phyloP scores from a whole-genome alignment of 2,329 filamentous ascomycete species.

The Fusarium sp. region DNA sequence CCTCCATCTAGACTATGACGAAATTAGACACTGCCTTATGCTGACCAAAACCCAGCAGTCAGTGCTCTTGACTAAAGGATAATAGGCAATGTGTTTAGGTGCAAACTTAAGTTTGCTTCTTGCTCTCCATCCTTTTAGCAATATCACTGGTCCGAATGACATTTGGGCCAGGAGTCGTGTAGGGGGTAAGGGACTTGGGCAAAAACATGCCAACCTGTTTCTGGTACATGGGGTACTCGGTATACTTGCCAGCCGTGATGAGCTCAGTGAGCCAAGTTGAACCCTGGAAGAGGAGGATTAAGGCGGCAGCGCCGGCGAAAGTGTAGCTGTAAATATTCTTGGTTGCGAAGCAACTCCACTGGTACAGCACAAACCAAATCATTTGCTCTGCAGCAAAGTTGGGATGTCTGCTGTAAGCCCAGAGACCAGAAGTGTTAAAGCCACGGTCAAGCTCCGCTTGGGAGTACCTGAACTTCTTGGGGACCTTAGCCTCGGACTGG shows the following conservation, averaged over 20 bases:
- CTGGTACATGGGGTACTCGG: constrained; percentile 89
- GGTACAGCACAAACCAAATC: constrained; percentile 88
- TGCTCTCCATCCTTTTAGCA: constrained; percentile 56
- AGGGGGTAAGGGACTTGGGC: constrained; percentile 64
- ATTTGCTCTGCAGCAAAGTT: constrained; percentile 95
- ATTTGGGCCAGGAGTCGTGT: constrained; percentile 57
- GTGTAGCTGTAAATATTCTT: constrained; percentile 82
- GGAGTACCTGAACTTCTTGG: constrained; percentile 56
- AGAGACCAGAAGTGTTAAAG: constrained; percentile 86
- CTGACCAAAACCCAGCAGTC: background rate
- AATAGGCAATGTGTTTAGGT: background rate
- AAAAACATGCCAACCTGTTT: constrained; percentile 84
- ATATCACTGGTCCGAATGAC: constrained; percentile 63
- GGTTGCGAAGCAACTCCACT: constrained; percentile 84
- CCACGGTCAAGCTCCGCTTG: constrained; percentile 87
- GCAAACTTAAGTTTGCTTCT: constrained; percentile 43
- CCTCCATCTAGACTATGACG: background rate
- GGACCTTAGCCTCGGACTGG: constrained; percentile 61
- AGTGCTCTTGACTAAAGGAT: background rate
- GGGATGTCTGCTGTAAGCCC: constrained; percentile 89
- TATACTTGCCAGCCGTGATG: constrained; percentile 84
- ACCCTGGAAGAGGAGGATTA: constrained; percentile 86
- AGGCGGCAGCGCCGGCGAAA: constrained; percentile 72
- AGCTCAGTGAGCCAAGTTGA: constrained; percentile 89
- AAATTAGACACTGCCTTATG: background rate